A percentile compares a stretch with the other conserved stretches of the same genome.
phyloP scores from a whole-genome alignment of 306 rosid genomes.

The Argentina anserina region DNA sequence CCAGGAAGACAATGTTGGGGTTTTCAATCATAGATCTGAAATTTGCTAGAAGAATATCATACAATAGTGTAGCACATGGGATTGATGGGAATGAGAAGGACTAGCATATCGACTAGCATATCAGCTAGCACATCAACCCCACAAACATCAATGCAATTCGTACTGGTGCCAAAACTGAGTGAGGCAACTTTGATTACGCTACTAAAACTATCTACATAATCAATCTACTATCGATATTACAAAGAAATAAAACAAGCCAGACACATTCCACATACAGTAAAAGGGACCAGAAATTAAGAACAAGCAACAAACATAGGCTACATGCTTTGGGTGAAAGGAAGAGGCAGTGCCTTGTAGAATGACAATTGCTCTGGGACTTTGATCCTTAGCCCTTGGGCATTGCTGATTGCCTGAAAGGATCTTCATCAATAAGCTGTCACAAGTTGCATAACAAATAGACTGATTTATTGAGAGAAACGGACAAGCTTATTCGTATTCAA shows the following conservation, averaged over 20 bases:
- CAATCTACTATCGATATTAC: background rate
- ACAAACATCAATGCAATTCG: background rate
- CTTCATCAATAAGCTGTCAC: background rate
- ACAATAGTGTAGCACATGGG: background rate
- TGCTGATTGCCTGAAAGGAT: background rate
- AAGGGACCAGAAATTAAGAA: background rate
- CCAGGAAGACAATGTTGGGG: background rate
- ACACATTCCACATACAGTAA: background rate
- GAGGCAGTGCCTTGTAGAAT: background rate
- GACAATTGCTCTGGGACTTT: background rate
- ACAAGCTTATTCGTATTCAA: background rate
- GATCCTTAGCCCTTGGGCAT: background rate
- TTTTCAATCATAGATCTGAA: constrained; percentile 3
- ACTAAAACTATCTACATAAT: background rate
- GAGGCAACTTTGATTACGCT: background rate
- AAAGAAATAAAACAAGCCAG: background rate
- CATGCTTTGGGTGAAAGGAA: background rate
- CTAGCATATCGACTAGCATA: too few relatives aligned
- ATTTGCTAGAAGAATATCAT: background rate
- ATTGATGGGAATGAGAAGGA: background rate
- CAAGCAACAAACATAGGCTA: background rate
- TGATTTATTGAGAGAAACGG: too few relatives aligned
- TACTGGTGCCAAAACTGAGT: background rate
- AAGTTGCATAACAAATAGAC: background rate
- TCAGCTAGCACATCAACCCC: background rate